Evolutionary conservation across 179 eudicot genomes (phyloP).

Genomic region (Carnegiea gigantea): DNA sequence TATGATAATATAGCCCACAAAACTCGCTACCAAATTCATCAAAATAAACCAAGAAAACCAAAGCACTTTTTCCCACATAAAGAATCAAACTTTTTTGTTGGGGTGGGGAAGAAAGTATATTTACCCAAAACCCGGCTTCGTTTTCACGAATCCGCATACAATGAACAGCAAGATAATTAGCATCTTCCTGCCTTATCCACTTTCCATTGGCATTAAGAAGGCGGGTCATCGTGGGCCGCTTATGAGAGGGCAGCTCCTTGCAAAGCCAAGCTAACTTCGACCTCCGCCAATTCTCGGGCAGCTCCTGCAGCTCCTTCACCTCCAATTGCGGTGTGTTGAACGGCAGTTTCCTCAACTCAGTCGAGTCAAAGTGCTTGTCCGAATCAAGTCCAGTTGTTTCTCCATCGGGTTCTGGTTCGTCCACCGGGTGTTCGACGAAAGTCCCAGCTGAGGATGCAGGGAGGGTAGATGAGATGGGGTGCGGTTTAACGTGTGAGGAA

Average conservation of each 20-base stretch:
- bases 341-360: conserved; percentile 37
- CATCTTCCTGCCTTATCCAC: conserved; percentile 83
- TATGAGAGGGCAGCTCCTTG: conserved; percentile 77
- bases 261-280: conserved; percentile 92
- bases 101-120: neutral
- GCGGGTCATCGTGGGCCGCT: conserved; percentile 48
- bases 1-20: neutral
- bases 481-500: neutral
- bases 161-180: conserved; percentile 71
- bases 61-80: neutral
- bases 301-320: conserved; percentile 66
- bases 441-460: conserved; percentile 20
- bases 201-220: conserved; percentile 75
- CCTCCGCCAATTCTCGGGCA: conserved; percentile 91
- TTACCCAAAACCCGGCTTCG: conserved; percentile 79
- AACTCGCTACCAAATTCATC: neutral
- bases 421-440: conserved; percentile 44
- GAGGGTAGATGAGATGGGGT: neutral
- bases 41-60: neutral
- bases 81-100: neutral
- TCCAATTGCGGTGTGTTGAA: conserved; percentile 46
- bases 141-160: conserved; percentile 80
- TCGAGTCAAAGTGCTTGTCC: conserved; percentile 37
- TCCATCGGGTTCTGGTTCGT: conserved; percentile 4
- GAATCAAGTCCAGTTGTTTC: conserved; percentile 34